These are phyloP conservation scores for Biscutella auriculata DNA, from an alignment of 441 rosid species.

Conservation along the genomic window DNA sequence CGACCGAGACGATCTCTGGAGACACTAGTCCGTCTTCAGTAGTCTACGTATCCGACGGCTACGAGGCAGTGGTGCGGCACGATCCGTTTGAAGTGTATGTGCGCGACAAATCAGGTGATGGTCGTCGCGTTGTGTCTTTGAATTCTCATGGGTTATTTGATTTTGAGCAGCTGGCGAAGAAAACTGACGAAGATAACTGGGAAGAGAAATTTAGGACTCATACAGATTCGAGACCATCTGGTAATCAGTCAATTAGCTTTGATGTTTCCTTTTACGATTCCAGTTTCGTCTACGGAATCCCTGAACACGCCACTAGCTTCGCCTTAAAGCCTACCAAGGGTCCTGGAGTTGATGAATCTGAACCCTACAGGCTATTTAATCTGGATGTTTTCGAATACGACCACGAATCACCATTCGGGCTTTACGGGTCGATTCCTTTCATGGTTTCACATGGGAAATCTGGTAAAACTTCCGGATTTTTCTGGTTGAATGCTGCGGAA, in stretches of 20 bases:
- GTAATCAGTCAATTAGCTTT: conserved; percentile 88
- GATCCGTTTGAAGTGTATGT: conserved; percentile 79
- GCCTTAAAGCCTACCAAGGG: conserved; percentile 87
- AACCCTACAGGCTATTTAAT: conserved; percentile 83
- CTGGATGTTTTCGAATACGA: conserved; percentile 83
- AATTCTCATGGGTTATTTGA: conserved; percentile 80
- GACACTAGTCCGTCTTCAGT: conserved; percentile 45
- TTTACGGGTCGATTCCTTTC: conserved; percentile 86
- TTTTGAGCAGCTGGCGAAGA: conserved; percentile 71
- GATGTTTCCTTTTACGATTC: conserved; percentile 85
- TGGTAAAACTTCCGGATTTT: conserved; percentile 69
- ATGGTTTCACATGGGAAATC: conserved; percentile 83
- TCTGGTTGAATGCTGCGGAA: conserved; percentile 97
- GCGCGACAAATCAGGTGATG: conserved; percentile 44
- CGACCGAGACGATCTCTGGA: conserved; percentile 43
- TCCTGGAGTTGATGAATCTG: conserved; percentile 77
- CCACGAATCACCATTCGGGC: conserved; percentile 87
- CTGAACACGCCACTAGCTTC: conserved; percentile 81
- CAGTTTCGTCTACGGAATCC: conserved; percentile 79
- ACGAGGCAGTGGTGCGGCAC: conserved; percentile 73
- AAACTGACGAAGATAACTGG: conserved; percentile 72
- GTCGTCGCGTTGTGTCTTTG: conserved; percentile 49
- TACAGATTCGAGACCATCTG: conserved; percentile 72
- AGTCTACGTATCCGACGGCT: conserved; percentile 48
- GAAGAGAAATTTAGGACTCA: conserved; percentile 78